Evolutionary conservation across 768 basidiomycete genomes (phyloP), one percentile per base, ranked within the genome.

Genomic region (Hericium coralloides): DNA sequence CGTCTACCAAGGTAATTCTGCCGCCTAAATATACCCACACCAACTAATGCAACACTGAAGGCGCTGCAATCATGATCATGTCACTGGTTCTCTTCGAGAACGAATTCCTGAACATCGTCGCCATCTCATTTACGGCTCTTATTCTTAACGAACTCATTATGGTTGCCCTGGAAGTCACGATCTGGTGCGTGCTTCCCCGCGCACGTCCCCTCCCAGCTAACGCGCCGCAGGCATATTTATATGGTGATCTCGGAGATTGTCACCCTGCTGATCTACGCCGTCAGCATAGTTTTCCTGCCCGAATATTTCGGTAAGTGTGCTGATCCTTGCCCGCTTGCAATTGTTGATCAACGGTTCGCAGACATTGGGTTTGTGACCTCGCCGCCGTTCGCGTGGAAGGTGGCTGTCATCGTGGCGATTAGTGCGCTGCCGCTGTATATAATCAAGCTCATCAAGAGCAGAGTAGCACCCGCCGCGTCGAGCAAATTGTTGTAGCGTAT

Each of bases 31-130:
- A 57, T 1, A 55, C 12, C 41, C 17, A 18, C 7, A 45, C 43
- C 43, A 20, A 20, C 43, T 31, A 31, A 31, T 1, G 10, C 43
- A 45, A 25, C 23, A 17, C 61, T n/a, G n/a, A n/a, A 95, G 93
- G 95, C 63, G 92, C 92, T 41, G 93, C 93, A 4, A 99, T 99
- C 72, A 99, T 99, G 97, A 91, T 99, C 66, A 84, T 95, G 76
- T 97, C 92, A 0, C 83, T 99, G 20, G 81, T 95, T 8, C 80
- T 99, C 1, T 99, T 98, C 69, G 97, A 99, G 72, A 95, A 82
- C 53, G 95, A 99, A 66, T 98, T 98, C 71, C 71, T 98, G 63
- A 97, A 98, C 68, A 98, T 99, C 59, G 97, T 99, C 31, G 88
- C 95, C 18, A 99, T 98, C 63, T 98, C 97, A 0, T 99, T 97